Evolutionary conservation across 805 yeast genomes (phyloP), one percentile per base, ranked within the genome.

Genomic region (Torulaspora maleeae): DNA sequence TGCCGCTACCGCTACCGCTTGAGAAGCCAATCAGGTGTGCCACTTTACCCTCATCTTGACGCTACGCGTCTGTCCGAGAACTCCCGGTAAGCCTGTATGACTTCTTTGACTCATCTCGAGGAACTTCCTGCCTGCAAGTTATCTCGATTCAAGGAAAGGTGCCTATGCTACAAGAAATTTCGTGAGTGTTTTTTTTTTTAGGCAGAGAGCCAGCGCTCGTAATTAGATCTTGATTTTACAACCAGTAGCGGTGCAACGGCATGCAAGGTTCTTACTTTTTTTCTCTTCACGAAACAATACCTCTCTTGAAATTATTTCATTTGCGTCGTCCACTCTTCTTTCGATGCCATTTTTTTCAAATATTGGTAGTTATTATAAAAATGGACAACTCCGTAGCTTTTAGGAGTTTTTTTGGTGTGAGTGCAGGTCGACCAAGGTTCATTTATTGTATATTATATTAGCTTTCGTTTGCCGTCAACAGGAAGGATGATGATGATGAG

Each of bases 271-370:
- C 20, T 32, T 32, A 17, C 35, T 32, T 32, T 11, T 32, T 32
- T 32, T 32, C 16, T 16, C 17, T 32, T 32, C 16, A n/a, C 4
- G 11, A n/a, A 9, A 16, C 17, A 15, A 15, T 32, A 15, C 11
- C 25, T 19, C 17, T 28, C 19, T 38, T 22, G 8, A 22, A 15
- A 22, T 20, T 13, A 22, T 19, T 30, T 38, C 20, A 28, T 29
- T 32, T 28, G 15, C 41, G 41, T 30, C 41, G 41, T 20, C 41
- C 25, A 22, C 19, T 38, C 33, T 28, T n/a, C 41, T 28, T n/a
- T 36, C 32, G 15, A 19, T 38, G 10, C 27, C 24, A 19, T 16
- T 19, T 27, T 38, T 38, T 22, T 29, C 41, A 29, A n/a, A 19
- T 28, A 19, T 16, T 27, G 22, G 16, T 28, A 19, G 5, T 27